Base-by-base conservation (phyloP, 495 filamentous ascomycete species). In the Daldinia decipiens region DNA sequence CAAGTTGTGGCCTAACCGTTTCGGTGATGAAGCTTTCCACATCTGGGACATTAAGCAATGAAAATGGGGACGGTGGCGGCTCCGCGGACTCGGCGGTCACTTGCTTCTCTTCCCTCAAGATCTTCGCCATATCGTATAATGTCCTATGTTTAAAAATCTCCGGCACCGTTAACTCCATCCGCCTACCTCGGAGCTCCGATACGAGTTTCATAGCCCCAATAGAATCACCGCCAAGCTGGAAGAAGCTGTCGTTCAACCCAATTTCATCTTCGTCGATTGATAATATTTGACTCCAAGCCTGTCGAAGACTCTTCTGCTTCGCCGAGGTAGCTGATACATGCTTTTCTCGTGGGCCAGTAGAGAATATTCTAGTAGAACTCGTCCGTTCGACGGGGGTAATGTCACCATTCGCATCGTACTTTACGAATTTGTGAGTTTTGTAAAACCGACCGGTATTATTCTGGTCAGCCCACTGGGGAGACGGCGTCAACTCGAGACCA, bases 121-220 rank as follows among this genome's bases (percentile, higher is more conserved):
- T 56, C 27, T 77, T 79, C 21, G 81, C 82, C 78, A 83, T 79
- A 60, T 82, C 81, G 32, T 79, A 81, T 6, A 88, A 81, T 1
- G 82, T 82, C 9, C 85, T 82, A 64, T 84, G 75, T 15, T 77
- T 71, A 51, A 90, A 89, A 1, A 86, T 76, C 38, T 81, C 76
- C 0, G 85, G 83, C 12, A 90, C 88, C 4, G 84, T 88, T 47
- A 91, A 71, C 29, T 82, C 77, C 39, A 89, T 58, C 4, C 86
- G 85, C 27, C 86, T 81, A 5, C 62, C 69, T 29, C 82, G 85
- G 32, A 85, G 84, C 67, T 85, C 84, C 11, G 87, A 85, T 8
- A 89, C 89, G 50, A 92, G 80, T 76, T 87, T 89, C 84, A 92
- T 92, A 1, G 89, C 89, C 11, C 86, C 84, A 53, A 92, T 90